Percentiles rank a stretch among this genome's conserved stretches.
Conservation (phyloP, 176 grass and related monocot genomes). For the Triticum timopheevii region DNA sequence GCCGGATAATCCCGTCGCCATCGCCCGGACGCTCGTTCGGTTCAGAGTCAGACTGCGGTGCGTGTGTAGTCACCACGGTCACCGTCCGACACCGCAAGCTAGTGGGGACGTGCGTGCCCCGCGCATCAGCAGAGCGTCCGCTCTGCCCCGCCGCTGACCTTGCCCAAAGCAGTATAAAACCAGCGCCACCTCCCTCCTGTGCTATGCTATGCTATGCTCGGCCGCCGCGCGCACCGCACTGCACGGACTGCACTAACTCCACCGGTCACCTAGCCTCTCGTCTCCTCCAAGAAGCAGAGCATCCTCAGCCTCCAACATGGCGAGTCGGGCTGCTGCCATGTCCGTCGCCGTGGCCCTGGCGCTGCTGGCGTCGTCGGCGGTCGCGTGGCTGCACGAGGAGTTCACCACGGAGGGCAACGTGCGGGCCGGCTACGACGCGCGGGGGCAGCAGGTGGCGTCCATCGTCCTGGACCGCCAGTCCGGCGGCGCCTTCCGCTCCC, state of each 20-base stretch:
- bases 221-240: no score
- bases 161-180: background rate
- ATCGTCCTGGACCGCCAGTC: background rate
- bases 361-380: background rate
- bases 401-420: background rate
- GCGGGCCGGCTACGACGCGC: background rate
- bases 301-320: background rate
- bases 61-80: no score
- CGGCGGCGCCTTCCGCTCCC: background rate
- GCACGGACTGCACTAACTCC: no score
- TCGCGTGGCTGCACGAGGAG: background rate
- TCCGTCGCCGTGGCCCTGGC: background rate
- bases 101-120: no score
- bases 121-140: no score
- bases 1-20: background rate
- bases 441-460: background rate
- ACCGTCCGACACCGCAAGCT: no score
- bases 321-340: no score
- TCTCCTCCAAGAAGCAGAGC: background rate
- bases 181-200: background rate
- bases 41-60: no score
- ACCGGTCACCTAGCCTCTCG: no score
- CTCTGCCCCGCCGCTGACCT: background rate
- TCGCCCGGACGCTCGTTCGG: background rate
- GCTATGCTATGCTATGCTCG: no score